Evolutionary conservation across 192 early-diverging fungal species (phyloP).

Genomic region (Anaeromyces robustus): DNA sequence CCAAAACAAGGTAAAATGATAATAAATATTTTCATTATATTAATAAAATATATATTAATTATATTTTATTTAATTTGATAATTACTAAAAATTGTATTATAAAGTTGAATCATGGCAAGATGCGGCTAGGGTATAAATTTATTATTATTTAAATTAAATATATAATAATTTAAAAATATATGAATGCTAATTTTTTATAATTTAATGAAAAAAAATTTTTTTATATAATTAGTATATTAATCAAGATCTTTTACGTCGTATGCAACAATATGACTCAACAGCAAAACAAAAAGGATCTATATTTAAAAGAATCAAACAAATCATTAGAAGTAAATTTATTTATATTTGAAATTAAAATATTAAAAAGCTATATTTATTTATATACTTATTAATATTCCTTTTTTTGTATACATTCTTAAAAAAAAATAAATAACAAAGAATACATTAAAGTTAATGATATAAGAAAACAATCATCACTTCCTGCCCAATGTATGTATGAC

Average conservation of each 20-base stretch:
- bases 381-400: no score
- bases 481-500: constrained; percentile 29
- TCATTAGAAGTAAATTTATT: constrained; percentile 26
- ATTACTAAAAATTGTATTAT: no score
- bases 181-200: no score
- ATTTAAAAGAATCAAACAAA: constrained; percentile 22
- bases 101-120: constrained; percentile 21
- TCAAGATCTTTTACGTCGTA: constrained; percentile 24
- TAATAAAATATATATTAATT: neutral
- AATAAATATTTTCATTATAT: neutral
- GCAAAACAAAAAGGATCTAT: constrained; percentile 30
- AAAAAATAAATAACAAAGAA: constrained; percentile 2
- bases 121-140: constrained; percentile 9
- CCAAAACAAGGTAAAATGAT: constrained; percentile 26
- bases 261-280: constrained; percentile 37
- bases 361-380: no score
- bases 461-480: constrained; percentile 24
- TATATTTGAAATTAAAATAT: constrained; percentile 1
- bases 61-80: no score
- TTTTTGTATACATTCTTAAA: no score
- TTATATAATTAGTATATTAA: constrained; percentile 17
- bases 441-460: constrained; percentile 25
- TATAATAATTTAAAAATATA: neutral
- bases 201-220: neutral
- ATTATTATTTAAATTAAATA: neutral